Conservation (phyloP, 179 eudicot species). For the Dionaea muscipula region DNA sequence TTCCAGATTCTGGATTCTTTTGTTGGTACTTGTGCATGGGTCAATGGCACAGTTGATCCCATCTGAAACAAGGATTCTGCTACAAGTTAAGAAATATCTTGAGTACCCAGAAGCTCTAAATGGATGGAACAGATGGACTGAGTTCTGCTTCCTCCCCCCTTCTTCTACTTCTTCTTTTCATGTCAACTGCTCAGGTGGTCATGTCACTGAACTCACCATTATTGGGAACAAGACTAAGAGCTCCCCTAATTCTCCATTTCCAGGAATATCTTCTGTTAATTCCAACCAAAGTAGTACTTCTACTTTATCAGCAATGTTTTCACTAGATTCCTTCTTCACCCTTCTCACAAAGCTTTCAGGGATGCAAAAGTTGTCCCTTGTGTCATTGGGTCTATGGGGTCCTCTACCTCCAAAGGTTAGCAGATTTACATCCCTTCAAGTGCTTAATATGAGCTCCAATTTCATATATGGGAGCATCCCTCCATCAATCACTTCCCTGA, state of each 20-base stretch:
- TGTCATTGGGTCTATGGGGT: conserved; percentile 83
- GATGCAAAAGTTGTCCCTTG: conserved; percentile 41
- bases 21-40: conserved; percentile 12
- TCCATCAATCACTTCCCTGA: conserved; percentile 28
- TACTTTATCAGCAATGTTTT: conserved; percentile 47
- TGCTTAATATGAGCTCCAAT: conserved; percentile 61
- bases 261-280: conserved; percentile 11
- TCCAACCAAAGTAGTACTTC: conserved; percentile 29
- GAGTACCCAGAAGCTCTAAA: conserved; percentile 50
- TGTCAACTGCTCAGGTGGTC: conserved; percentile 49
- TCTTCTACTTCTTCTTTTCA: conserved; percentile 31
- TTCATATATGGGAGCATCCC: conserved; percentile 59
- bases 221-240: conserved; percentile 53
- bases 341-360: conserved; percentile 53
- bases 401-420: conserved; percentile 47
- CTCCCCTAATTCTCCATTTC: conserved; percentile 16
- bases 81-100: conserved; percentile 51
- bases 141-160: conserved; percentile 50
- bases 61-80: conserved; percentile 40
- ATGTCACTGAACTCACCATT: conserved; percentile 58
- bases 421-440: conserved; percentile 41
- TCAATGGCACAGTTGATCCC: conserved; percentile 39
- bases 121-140: conserved; percentile 58
- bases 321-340: conserved; percentile 66
- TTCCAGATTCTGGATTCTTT: conserved; percentile 16